Evolutionary conservation across 2,329 filamentous ascomycete species (phyloP), one percentile per base, ranked within the genome.

Genomic region (Venturia effusa): DNA sequence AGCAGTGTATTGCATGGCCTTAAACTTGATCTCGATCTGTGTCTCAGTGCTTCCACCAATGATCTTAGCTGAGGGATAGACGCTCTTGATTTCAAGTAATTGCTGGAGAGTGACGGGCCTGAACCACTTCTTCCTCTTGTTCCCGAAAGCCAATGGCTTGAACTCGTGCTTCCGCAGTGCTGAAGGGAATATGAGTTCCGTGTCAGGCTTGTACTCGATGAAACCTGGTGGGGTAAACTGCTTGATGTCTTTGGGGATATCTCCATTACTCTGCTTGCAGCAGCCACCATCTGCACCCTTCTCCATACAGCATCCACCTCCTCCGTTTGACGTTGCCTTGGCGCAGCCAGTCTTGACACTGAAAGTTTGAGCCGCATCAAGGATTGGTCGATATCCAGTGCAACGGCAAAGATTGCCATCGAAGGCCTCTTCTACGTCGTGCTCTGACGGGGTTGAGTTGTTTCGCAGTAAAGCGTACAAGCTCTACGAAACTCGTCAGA

Each of bases 11-110:
- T 92, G 84, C 80, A 96, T 84, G 0, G 88, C 91, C 78, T 97
- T 97, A 83, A 99, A 97, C 76, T 96, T 97, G 77, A 95, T 89
- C 76, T 99, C 94, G 66, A 99, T 97, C 75, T 97, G 94, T 0
- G 93, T 97, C 75, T 99, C 94, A 1, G 92, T 96, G 73, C 92
- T 96, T 66, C 94, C 94, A 61, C 92, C 93, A 66, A 99, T 96
- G 66, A 99, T 86, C 75, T 97, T 99, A 4, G 93, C 91, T 32
- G 87, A 85, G 0, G 93, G 93, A 68, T 91, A 88, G 0, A 84
- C 86, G 69, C 82, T 86, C 79, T 97, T 97, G 77, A 99, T 96
- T 72, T 96, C 88, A 19, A 97, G 82, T 19, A 99, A 80, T 72
- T 99, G 92, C 45, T 90, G 81, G 19, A 97, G 73, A 0, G 90